Conservation (phyloP, 2,329 filamentous ascomycete genomes). For the Ophiocordyceps australis region DNA sequence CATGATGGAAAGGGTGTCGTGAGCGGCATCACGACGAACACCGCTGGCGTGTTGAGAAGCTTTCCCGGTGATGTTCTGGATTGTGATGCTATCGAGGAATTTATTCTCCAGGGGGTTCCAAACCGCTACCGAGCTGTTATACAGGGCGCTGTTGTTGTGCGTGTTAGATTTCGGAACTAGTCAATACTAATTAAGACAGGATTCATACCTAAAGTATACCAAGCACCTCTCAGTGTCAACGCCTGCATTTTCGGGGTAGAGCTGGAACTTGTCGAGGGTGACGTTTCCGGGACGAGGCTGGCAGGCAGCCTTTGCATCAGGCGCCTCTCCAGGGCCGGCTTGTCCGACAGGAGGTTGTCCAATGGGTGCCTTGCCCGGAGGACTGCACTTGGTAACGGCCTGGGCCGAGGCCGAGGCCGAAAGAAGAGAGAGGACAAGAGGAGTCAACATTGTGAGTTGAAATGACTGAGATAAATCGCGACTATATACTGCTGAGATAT, state of each 20-base stretch:
- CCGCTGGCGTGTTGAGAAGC: conserved; percentile 8
- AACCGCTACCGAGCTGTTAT: not conserved
- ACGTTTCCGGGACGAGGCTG: conserved; percentile 2
- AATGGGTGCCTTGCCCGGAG: too few relatives aligned
- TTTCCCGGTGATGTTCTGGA: conserved; percentile 10
- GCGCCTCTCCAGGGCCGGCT: too few relatives aligned
- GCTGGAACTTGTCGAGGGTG: conserved; percentile 1
- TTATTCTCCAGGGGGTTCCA: conserved; percentile 4
- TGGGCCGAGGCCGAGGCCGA: too few relatives aligned
- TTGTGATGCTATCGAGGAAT: conserved; percentile 8
- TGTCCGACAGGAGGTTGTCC: too few relatives aligned
- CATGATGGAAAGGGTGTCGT: conserved; percentile 9
- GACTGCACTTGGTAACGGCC: too few relatives aligned
- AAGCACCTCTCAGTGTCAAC: conserved; percentile 5
- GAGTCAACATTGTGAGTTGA: too few relatives aligned
- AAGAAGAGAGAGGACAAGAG: too few relatives aligned
- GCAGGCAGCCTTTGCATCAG: too few relatives aligned
- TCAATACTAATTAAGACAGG: not conserved
- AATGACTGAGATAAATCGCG: too few relatives aligned
- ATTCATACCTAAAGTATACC: conserved; percentile 5
- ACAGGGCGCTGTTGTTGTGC: not conserved
- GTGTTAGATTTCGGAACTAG: not conserved
- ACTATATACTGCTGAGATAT: too few relatives aligned
- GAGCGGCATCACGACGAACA: conserved; percentile 13
- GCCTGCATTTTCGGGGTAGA: conserved; percentile 8